Percentiles rank a stretch among this genome's conserved stretches.
Conservation (phyloP, 805 yeast genomes). For the Metschnikowia hibisci region DNA sequence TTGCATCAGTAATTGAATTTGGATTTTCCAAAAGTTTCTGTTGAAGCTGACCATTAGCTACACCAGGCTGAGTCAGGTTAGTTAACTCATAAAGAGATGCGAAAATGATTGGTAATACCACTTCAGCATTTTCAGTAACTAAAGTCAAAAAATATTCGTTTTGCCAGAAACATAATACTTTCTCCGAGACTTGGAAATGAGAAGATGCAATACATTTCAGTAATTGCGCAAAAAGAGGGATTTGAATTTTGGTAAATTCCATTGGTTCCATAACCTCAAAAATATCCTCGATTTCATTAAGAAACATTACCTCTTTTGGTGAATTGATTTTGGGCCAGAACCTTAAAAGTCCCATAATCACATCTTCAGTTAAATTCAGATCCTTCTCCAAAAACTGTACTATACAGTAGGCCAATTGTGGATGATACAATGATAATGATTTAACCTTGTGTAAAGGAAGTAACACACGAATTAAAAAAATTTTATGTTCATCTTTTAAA, state of each 20-base stretch:
- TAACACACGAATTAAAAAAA: conserved; percentile 78
- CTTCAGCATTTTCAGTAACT: conserved; percentile 90
- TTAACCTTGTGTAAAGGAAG: conserved; percentile 92
- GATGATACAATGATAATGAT: conserved; percentile 85
- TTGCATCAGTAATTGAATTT: conserved; percentile 37
- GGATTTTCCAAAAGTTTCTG: conserved; percentile 38
- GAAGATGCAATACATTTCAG: conserved; percentile 91
- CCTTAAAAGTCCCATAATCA: conserved; percentile 86
- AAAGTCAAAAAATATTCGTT: conserved; percentile 89
- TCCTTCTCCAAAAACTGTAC: conserved; percentile 96
- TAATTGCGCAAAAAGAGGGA: conserved; percentile 89
- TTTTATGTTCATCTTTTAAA: conserved; percentile 93
- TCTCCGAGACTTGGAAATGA: conserved; percentile 96
- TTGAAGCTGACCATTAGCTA: conserved; percentile 38
- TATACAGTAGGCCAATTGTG: conserved; percentile 94
- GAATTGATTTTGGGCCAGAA: conserved; percentile 97
- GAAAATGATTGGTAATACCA: conserved; percentile 86
- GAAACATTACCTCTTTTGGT: conserved; percentile 92
- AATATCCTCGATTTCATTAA: conserved; percentile 94
- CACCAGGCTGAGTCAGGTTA: conserved; percentile 42
- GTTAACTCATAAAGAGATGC: conserved; percentile 86
- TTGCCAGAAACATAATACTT: conserved; percentile 90
- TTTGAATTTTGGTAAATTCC: conserved; percentile 87
- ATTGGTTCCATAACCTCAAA: conserved; percentile 93
- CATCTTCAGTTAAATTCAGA: conserved; percentile 88